phyloP scores from a whole-genome alignment of 495 filamentous ascomycete species.

The Elasticomyces elasticus region DNA sequence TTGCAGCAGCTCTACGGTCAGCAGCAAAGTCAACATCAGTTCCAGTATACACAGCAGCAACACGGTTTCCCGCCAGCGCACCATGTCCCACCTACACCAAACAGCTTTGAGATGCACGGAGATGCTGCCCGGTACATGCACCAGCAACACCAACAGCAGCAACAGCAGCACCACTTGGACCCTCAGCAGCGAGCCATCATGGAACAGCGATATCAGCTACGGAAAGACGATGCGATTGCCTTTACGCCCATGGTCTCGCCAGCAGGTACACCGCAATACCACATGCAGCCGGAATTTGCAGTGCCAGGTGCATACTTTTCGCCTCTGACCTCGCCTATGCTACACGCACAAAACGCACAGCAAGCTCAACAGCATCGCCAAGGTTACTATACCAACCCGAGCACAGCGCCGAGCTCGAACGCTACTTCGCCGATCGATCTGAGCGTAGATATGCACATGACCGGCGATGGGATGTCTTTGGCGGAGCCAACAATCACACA shows the following conservation, averaged over 20 bases:
- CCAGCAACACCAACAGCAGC: conserved; percentile 45
- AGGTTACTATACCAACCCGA: conserved; percentile 14
- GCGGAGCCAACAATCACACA: conserved; percentile 13
- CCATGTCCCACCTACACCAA: conserved; percentile 79
- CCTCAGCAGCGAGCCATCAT: conserved; percentile 56
- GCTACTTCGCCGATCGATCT: conserved; percentile 28
- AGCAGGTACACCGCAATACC: conserved; percentile 83
- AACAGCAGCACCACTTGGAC: conserved; percentile 47
- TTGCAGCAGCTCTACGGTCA: conserved; percentile 5
- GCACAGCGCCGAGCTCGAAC: conserved; percentile 25
- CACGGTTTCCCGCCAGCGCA: conserved; percentile 2
- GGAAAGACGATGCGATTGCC: conserved; percentile 77
- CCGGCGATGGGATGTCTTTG: conserved; percentile 15
- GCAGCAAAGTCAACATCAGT: neutral
- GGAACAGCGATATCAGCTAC: conserved; percentile 57
- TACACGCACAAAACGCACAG: conserved; percentile 60
- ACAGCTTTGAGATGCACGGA: conserved; percentile 80
- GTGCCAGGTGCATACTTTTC: conserved; percentile 87
- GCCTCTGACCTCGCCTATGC: conserved; percentile 81
- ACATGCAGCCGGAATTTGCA: conserved; percentile 65
- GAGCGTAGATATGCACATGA: conserved; percentile 27
- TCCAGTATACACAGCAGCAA: conserved; percentile 12
- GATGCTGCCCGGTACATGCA: conserved; percentile 46
- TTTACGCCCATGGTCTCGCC: conserved; percentile 94
- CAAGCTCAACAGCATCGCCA: conserved; percentile 14